phyloP scores from a whole-genome alignment of 257 asterid species.

The Mentha longifolia region DNA sequence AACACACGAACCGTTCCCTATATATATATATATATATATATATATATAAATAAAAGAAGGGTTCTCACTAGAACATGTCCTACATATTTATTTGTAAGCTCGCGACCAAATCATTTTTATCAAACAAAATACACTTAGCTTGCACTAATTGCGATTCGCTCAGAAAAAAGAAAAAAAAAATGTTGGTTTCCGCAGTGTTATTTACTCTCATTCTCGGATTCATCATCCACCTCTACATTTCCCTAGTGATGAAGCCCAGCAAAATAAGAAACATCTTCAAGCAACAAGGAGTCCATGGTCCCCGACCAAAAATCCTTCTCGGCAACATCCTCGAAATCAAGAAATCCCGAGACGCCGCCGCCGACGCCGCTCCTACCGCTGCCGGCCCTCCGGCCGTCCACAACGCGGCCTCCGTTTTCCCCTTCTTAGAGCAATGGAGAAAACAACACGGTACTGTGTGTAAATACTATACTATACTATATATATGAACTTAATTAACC shows the following conservation, averaged over 20 bases:
- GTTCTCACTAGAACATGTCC: too few species aligned
- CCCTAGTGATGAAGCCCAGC: conserved; percentile 41
- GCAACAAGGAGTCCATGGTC: conserved; percentile 64
- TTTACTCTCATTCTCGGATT: conserved; percentile 28
- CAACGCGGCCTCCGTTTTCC: conserved; percentile 43
- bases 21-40: too few species aligned
- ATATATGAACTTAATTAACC: neutral
- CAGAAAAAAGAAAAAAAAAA: too few species aligned
- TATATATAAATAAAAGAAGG: too few species aligned
- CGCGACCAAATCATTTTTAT: too few species aligned
- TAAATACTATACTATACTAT: too few species aligned
- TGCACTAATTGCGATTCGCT: too few species aligned
- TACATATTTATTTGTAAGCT: too few species aligned
- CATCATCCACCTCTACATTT: conserved; percentile 30
- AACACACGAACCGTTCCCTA: too few species aligned
- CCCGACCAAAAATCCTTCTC: conserved; percentile 46
- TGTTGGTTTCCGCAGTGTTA: conserved; percentile 20
- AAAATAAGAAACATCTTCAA: conserved; percentile 36
- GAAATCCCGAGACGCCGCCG: conserved; percentile 35
- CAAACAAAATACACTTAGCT: too few species aligned
- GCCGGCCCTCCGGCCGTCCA: conserved; percentile 39
- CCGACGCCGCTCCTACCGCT: conserved; percentile 18
- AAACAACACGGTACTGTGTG: conserved; percentile 48
- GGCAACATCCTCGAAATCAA: conserved; percentile 63
- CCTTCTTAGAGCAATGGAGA: conserved; percentile 53